Percentiles rank a stretch among this genome's conserved stretches.
These are phyloP conservation scores for Usnea hakonensis DNA, from an alignment of 495 filamentous ascomycete genomes.

Conservation along the genomic window DNA sequence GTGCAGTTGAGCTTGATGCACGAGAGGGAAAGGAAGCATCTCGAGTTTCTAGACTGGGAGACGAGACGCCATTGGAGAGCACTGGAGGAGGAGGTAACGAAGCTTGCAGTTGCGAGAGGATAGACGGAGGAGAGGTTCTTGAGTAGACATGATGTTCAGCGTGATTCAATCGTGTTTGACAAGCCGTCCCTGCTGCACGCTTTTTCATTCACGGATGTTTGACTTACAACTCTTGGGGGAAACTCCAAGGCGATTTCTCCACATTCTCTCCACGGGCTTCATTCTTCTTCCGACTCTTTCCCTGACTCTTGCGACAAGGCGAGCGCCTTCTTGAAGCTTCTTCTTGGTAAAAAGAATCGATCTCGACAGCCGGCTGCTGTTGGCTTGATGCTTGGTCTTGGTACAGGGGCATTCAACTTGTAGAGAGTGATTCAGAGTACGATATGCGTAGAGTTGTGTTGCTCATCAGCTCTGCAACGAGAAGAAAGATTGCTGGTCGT, in stretches of 20 bases:
- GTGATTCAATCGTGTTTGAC: background rate
- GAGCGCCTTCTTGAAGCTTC: constrained; percentile 34
- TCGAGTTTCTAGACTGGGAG: constrained; percentile 41
- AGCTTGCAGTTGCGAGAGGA: constrained; percentile 22
- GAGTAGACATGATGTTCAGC: background rate
- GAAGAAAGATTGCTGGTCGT: constrained; percentile 3
- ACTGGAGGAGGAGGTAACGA: constrained; percentile 9
- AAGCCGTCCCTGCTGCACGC: constrained; percentile 20
- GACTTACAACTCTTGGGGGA: constrained; percentile 35
- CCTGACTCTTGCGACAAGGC: constrained; percentile 39
- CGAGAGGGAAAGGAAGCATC: constrained; percentile 29
- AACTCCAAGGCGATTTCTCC: constrained; percentile 22
- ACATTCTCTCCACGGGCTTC: constrained; percentile 28
- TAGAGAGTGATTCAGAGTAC: background rate
- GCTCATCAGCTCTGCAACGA: background rate
- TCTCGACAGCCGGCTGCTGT: constrained; percentile 17
- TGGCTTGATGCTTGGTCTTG: constrained; percentile 19
- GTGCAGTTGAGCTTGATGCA: constrained; percentile 30
- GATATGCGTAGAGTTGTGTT: background rate
- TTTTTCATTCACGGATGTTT: constrained; percentile 14
- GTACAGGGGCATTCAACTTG: constrained; percentile 27
- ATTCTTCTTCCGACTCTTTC: constrained; percentile 37
- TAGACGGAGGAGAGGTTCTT: constrained; percentile 29
- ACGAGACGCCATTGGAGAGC: constrained; percentile 30
- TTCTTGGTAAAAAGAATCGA: constrained; percentile 15